Percentiles rank a stretch among this genome's conserved stretches.
These are phyloP conservation scores for Rosa chinensis DNA, from an alignment of 306 rosid genomes.

Conservation along the genomic window DNA sequence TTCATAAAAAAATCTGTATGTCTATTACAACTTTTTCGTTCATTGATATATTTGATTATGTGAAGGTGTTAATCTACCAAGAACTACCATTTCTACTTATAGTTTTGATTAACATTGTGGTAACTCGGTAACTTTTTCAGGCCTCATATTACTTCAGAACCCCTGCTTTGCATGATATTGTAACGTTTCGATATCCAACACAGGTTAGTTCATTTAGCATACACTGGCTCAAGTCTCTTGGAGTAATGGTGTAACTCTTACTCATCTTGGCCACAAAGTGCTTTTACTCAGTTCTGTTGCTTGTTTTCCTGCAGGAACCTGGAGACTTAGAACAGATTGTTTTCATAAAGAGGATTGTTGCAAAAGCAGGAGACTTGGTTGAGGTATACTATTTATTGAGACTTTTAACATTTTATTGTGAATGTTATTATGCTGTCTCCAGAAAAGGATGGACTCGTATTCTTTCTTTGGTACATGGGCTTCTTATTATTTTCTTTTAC, in stretches of 20 bases:
- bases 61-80: neutral
- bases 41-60: neutral
- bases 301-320: constrained; percentile 43
- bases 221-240: constrained; percentile 20
- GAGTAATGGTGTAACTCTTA: constrained; percentile 10
- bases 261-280: neutral
- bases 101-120: constrained; percentile 8
- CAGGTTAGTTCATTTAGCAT: constrained; percentile 51
- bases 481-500: neutral
- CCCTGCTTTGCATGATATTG: constrained; percentile 67
- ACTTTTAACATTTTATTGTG: neutral
- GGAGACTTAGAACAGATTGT: constrained; percentile 44
- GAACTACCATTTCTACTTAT: constrained; percentile 12
- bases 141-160: constrained; percentile 67
- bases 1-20: neutral
- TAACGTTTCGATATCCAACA: constrained; percentile 76
- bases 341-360: constrained; percentile 86
- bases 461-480: neutral
- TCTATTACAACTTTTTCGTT: too few relatives aligned
- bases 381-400: constrained; percentile 44
- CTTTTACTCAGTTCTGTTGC: constrained; percentile 15
- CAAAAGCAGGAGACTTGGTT: constrained; percentile 77
- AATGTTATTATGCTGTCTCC: neutral
- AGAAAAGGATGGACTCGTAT: neutral
- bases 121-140: constrained; percentile 40